These are phyloP conservation scores for Odontarrhena argentea DNA, from an alignment of 345 rosid genomes.

Conservation along the genomic window DNA sequence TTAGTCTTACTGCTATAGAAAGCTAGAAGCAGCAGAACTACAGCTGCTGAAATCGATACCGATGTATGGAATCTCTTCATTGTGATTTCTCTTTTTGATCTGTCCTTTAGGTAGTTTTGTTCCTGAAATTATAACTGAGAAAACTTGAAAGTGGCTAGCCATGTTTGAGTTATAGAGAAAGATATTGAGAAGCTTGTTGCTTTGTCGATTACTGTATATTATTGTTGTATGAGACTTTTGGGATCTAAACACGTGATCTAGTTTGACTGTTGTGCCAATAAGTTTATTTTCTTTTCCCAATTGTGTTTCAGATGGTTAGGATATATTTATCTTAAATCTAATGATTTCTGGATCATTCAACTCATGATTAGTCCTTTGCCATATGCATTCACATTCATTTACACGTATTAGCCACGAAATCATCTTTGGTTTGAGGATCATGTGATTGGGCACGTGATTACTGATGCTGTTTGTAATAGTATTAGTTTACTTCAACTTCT, in stretches of 20 bases:
- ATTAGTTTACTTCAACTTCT: constrained; percentile 24
- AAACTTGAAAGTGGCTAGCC: constrained; percentile 6
- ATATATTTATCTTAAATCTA: constrained; percentile 19
- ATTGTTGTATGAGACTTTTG: constrained; percentile 27
- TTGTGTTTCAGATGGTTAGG: constrained; percentile 21
- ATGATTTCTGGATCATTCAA: constrained; percentile 22
- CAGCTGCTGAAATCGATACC: constrained; percentile 42
- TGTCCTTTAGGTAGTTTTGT: constrained; percentile 20
- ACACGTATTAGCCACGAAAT: constrained; percentile 26
- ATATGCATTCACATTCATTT: constrained; percentile 10
- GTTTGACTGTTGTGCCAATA: constrained; percentile 43
- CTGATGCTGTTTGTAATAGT: constrained; percentile 31
- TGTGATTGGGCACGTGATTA: constrained; percentile 39
- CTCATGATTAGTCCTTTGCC: constrained; percentile 23
- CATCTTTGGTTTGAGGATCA: constrained; percentile 24
- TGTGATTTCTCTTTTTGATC: constrained; percentile 33
- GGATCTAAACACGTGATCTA: constrained; percentile 43
- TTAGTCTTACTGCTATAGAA: constrained; percentile 39
- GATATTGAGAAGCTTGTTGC: constrained; percentile 30
- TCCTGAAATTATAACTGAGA: constrained; percentile 19
- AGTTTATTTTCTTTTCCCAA: constrained; percentile 11
- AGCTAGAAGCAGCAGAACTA: constrained; percentile 48
- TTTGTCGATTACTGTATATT: constrained; percentile 31
- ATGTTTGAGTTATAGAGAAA: constrained; percentile 23
- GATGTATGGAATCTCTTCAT: constrained; percentile 53